Percentiles rank a stretch among this genome's conserved stretches.
Evolutionary conservation across 805 yeast genomes (phyloP).

Genomic region (Candida hungchunana): DNA sequence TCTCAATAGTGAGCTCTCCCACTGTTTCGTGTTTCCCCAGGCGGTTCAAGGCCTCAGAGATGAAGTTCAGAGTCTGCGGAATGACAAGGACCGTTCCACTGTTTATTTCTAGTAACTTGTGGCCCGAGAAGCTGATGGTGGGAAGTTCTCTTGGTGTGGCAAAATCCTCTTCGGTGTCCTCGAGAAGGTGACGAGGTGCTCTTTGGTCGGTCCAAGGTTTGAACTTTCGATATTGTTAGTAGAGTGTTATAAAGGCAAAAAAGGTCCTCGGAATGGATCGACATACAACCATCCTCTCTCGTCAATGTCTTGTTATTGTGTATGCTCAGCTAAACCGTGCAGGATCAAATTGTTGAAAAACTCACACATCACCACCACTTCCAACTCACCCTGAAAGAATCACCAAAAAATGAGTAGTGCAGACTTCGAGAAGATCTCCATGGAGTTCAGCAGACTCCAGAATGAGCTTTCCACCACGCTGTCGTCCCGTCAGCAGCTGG

Average conservation of each 20-base stretch:
- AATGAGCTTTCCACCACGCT: slow-evolving; percentile 48
- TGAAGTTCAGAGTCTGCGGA: slow-evolving; percentile 4
- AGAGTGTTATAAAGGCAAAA: no score
- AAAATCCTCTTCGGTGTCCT: slow-evolving; percentile 35
- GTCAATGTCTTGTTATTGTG: no score
- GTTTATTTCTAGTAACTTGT: slow-evolving; percentile 5
- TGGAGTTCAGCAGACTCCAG: slow-evolving; percentile 44
- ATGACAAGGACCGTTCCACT: slow-evolving; percentile 15
- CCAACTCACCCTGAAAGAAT: slow-evolving; percentile 3
- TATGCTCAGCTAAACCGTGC: no score
- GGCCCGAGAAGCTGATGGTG: slow-evolving; percentile 1
- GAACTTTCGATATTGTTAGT: slow-evolving; percentile 26
- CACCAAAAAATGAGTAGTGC: slow-evolving; percentile 26
- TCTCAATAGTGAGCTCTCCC: slow-evolving; percentile 7
- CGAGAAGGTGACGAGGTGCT: slow-evolving; percentile 47
- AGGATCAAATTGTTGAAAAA: no score
- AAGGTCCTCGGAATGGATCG: background rate
- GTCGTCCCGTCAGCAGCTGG: slow-evolving; percentile 77
- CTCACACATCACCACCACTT: no score
- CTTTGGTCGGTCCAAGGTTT: slow-evolving; percentile 43
- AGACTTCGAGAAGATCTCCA: slow-evolving; percentile 40
- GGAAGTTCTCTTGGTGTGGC: slow-evolving; percentile 18
- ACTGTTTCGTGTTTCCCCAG: background rate
- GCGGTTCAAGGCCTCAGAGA: background rate
- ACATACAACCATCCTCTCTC: slow-evolving; percentile 20